phyloP scores from a whole-genome alignment of 148 eudicot genomes.

The Linanthus parryae region DNA sequence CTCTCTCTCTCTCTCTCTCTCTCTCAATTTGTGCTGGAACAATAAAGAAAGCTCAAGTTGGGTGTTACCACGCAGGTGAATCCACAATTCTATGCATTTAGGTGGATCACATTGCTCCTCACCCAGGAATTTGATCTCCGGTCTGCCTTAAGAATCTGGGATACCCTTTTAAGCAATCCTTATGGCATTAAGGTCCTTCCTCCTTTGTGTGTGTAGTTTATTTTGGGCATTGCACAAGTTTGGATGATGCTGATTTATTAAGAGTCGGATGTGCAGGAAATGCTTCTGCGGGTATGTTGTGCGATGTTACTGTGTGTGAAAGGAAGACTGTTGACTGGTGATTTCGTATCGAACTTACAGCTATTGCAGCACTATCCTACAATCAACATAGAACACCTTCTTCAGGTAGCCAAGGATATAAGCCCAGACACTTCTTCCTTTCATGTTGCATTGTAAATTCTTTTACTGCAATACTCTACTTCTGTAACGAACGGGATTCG shows the following conservation, averaged over 20 bases:
- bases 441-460: slow-evolving; percentile 20
- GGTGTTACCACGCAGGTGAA: too few relatives aligned
- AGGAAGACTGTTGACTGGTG: slow-evolving; percentile 43
- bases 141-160: slow-evolving; percentile 60
- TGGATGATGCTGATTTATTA: background rate
- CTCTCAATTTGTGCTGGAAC: background rate
- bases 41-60: too few relatives aligned
- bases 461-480: too few relatives aligned
- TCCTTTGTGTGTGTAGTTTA: background rate
- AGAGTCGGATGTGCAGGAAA: slow-evolving; percentile 33
- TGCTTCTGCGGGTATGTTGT: slow-evolving; percentile 58
- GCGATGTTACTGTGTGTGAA: slow-evolving; percentile 58
- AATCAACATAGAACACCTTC: slow-evolving; percentile 40
- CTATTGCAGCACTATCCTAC: slow-evolving; percentile 59
- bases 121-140: slow-evolving; percentile 58
- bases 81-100: slow-evolving; percentile 59
- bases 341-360: slow-evolving; percentile 51
- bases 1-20: background rate
- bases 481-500: too few relatives aligned
- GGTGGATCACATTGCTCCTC: slow-evolving; percentile 70
- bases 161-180: slow-evolving; percentile 49
- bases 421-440: slow-evolving; percentile 29
- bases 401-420: slow-evolving; percentile 43
- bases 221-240: background rate
- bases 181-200: slow-evolving; percentile 48